Percentiles rank a stretch among this genome's conserved stretches.
These are phyloP conservation scores for Penicillium macrosclerotiorum DNA, from an alignment of 495 filamentous ascomycete genomes.

Conservation along the genomic window DNA sequence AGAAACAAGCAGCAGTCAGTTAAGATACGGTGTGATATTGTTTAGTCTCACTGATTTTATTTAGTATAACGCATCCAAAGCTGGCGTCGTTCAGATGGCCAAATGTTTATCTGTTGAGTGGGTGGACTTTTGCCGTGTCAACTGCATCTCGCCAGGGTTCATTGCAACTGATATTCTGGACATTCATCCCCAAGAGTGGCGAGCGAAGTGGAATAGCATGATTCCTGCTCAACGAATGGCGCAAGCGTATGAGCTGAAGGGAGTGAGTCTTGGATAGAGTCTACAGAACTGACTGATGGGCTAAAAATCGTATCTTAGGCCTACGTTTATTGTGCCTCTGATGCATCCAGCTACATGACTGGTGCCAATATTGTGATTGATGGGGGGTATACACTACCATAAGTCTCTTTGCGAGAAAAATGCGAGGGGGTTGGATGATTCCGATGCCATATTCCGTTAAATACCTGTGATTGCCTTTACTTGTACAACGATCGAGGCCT, in stretches of 20 bases:
- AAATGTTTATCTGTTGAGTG: constrained; percentile 39
- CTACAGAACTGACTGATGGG: too few relatives aligned
- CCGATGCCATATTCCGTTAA: too few relatives aligned
- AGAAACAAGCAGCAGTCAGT: constrained; percentile 39
- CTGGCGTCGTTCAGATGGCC: constrained; percentile 34
- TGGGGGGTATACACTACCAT: constrained; percentile 32
- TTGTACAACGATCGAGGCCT: too few relatives aligned
- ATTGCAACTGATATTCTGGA: constrained; percentile 39
- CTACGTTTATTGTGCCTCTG: constrained; percentile 34
- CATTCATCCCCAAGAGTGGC: constrained; percentile 20
- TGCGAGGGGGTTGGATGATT: neutral
- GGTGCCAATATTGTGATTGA: constrained; percentile 35
- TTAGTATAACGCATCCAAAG: constrained; percentile 42
- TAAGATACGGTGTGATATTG: too few relatives aligned
- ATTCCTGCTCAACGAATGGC: constrained; percentile 33
- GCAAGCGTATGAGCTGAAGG: constrained; percentile 31
- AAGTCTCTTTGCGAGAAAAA: neutral
- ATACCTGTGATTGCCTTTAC: too few relatives aligned
- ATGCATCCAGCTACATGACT: constrained; percentile 39
- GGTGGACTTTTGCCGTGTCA: constrained; percentile 41
- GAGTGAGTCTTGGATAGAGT: constrained; percentile 19
- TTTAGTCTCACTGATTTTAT: neutral
- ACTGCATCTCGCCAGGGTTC: constrained; percentile 46
- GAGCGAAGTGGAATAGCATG: constrained; percentile 25
- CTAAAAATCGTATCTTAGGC: constrained; percentile 8